These are phyloP conservation scores for Sporothrix globosa DNA, from an alignment of 2,329 filamentous ascomycete species.

Conservation along the genomic window DNA sequence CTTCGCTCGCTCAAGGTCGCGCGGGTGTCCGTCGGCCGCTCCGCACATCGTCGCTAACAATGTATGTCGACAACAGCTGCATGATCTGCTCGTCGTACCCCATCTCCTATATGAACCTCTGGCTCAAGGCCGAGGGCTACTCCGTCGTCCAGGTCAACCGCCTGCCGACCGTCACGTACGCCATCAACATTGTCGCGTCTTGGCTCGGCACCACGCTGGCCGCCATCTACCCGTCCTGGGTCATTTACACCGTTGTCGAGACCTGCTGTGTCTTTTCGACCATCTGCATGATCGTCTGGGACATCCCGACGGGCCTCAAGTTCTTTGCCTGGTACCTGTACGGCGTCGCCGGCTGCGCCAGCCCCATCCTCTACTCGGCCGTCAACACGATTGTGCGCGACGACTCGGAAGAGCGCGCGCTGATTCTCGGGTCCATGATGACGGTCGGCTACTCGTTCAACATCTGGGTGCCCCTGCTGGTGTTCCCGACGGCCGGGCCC, in stretches of 20 bases:
- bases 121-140: conserved; percentile 55
- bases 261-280: conserved; percentile 48
- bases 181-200: conserved; percentile 53
- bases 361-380: conserved; percentile 50
- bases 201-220: conserved; percentile 56
- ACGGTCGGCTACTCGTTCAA: conserved; percentile 52
- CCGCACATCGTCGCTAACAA: background rate
- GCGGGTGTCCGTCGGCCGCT: too few species aligned
- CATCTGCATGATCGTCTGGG: conserved; percentile 54
- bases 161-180: conserved; percentile 53
- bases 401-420: conserved; percentile 47
- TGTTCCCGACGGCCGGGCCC: conserved; percentile 49
- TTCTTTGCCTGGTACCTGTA: conserved; percentile 51
- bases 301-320: conserved; percentile 54
- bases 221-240: conserved; percentile 55
- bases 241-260: conserved; percentile 50
- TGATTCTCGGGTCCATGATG: conserved; percentile 51
- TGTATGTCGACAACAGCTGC: conserved; percentile 39
- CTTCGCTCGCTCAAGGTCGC: too few species aligned
- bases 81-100: conserved; percentile 54
- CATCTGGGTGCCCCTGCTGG: conserved; percentile 50
- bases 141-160: conserved; percentile 54
- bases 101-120: conserved; percentile 55
- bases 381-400: conserved; percentile 50
- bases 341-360: conserved; percentile 46